Percentiles rank a stretch among this genome's conserved stretches.
These are phyloP conservation scores for Leucogyrophana mollusca DNA, from an alignment of 768 basidiomycete genomes.

Conservation along the genomic window DNA sequence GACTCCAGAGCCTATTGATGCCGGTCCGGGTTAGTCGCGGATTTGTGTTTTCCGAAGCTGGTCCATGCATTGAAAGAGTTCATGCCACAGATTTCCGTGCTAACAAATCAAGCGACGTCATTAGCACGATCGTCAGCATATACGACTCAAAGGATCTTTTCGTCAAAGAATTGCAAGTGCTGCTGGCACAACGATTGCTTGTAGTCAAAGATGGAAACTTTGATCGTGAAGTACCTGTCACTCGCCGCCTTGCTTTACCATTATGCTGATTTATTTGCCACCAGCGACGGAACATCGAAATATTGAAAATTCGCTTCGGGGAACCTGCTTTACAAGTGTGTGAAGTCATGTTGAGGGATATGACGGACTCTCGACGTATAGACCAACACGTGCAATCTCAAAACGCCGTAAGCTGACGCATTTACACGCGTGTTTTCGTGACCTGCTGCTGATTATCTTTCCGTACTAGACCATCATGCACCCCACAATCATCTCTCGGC, in stretches of 20 bases:
- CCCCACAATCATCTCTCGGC: slow-evolving; percentile 87
- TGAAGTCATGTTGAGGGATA: slow-evolving; percentile 97
- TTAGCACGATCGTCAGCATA: slow-evolving; percentile 95
- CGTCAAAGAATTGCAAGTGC: slow-evolving; percentile 90
- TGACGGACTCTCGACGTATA: slow-evolving; percentile 90
- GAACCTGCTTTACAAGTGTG: slow-evolving; percentile 91
- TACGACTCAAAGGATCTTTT: slow-evolving; percentile 97
- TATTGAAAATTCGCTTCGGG: slow-evolving; percentile 94
- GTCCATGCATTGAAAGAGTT: too few species aligned
- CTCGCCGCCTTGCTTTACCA: background rate
- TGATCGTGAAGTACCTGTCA: slow-evolving; percentile 55
- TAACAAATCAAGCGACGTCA: slow-evolving; percentile 88
- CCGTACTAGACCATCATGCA: slow-evolving; percentile 64
- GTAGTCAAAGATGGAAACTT: slow-evolving; percentile 76
- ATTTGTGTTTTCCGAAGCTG: too few species aligned
- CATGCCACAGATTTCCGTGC: slow-evolving; percentile 74
- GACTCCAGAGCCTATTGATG: slow-evolving; percentile 96
- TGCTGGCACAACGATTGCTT: slow-evolving; percentile 85
- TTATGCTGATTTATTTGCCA: slow-evolving; percentile 7
- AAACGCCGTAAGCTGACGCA: slow-evolving; percentile 48
- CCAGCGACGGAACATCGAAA: slow-evolving; percentile 89
- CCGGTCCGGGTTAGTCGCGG: slow-evolving; percentile 83
- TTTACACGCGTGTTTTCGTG: too few species aligned
- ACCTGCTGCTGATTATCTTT: background rate
- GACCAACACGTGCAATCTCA: slow-evolving; percentile 86